Base-by-base conservation (phyloP, 129 eudicot species). In the Erigeron canadensis region DNA sequence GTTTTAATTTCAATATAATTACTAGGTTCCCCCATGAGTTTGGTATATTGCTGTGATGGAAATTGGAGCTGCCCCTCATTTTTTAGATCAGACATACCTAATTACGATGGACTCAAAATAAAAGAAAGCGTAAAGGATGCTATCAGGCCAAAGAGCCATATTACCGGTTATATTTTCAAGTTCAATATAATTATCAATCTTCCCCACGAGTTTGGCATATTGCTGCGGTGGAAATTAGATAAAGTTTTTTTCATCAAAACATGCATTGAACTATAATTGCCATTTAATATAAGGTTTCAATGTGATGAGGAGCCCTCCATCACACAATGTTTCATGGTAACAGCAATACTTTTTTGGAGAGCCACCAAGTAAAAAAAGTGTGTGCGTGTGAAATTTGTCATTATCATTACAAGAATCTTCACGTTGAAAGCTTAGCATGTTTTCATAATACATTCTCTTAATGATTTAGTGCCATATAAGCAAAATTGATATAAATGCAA, bases 171-270 rank as follows among this genome's bases (percentile, higher is more conserved):
- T 42, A 16, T 23, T 68, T 37, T 16, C 28, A 50, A 68, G 47
- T n/a, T 53, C 15, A n/a, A 51, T 51, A 5, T 6, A 53, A n/a
- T 53, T 16, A 9, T 10, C 18, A 53, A 22, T 22, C 58, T 59
- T 22, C 60, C 48, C 7, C 53, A 34, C 10, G 69, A 16, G 39
- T 46, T 61, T 10, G 62, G 77, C 62, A 61, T 50, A 37, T 46
- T 10, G 48, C 62, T 73, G 45, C 34, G 68, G 42, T 59, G 37
- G 77, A 72, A 61, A 60, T 72, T 46, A 72, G 47, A 73, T 37
- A 19, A 47, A 3, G 5, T 28, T 28, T 16, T 45, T 34, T n/a
- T 62, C 58, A 72, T 28, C 38, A 45, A 72, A 47, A 28, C 47
- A 57, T 7, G 56, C 40, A 54, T n/a, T 6, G 22, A 70, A 28